Conservation (phyloP, 2,329 filamentous ascomycete species). For the Sporothrix curviconia region DNA sequence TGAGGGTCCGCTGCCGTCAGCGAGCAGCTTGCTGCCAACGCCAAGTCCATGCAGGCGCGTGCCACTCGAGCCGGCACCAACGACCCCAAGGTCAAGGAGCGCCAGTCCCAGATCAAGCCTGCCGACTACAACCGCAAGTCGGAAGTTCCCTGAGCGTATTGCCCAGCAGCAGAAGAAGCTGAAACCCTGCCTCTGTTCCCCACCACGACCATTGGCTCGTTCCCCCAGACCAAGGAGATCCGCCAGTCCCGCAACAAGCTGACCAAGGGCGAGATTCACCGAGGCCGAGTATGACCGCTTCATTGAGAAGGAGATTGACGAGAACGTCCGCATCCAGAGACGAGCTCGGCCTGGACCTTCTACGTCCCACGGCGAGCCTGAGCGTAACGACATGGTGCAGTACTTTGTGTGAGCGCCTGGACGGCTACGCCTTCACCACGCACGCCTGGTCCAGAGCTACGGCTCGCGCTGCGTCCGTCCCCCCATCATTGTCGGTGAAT, state of each 20-base stretch:
- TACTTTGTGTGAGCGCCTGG: conserved; percentile 97
- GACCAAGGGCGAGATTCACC: conserved; percentile 96
- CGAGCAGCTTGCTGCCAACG: conserved; percentile 90
- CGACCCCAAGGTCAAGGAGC: conserved; percentile 93
- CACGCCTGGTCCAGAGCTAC: conserved; percentile 96
- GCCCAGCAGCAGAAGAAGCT: conserved; percentile 85
- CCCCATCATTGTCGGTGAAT: conserved; percentile 98
- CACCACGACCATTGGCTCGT: conserved; percentile 97
- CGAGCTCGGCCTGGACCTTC: conserved; percentile 93
- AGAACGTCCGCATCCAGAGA: conserved; percentile 95
- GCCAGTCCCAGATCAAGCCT: conserved; percentile 78
- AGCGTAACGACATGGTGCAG: conserved; percentile 99
- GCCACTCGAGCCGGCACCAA: conserved; percentile 92
- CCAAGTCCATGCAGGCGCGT: conserved; percentile 86
- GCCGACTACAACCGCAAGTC: conserved; percentile 91
- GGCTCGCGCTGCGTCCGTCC: conserved; percentile 97
- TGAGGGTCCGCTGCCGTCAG: conserved; percentile 79
- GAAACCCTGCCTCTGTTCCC: conserved; percentile 93
- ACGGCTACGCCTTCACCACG: conserved; percentile 98
- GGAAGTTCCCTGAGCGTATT: conserved; percentile 76
- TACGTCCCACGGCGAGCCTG: conserved; percentile 97
- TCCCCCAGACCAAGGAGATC: conserved; percentile 99
- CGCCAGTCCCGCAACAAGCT: conserved; percentile 95
- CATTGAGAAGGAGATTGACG: conserved; percentile 97
- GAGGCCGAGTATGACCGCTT: conserved; percentile 93